Evolutionary conservation across 2,329 filamentous ascomycete species (phyloP).

Genomic region (Sporothrix globosa): DNA sequence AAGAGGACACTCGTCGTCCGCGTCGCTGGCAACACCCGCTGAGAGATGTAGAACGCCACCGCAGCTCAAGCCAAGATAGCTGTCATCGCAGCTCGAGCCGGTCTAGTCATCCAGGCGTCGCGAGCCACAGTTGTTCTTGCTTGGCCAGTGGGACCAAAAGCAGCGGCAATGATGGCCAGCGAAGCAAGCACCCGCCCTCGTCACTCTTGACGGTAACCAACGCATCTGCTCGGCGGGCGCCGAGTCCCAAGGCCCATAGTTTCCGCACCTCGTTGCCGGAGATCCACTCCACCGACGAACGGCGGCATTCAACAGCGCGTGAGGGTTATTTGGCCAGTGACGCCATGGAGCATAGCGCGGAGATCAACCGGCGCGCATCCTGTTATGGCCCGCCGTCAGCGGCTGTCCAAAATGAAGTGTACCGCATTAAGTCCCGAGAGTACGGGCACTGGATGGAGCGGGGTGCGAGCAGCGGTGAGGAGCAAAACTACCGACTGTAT

Average conservation of each 20-base stretch:
- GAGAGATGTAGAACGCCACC: not conserved
- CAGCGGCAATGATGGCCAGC: not conserved
- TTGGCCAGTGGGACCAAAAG: not conserved
- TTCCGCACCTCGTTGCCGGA: slow-evolving; percentile 15
- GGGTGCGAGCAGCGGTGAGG: slow-evolving; percentile 19
- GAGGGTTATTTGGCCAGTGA: not conserved
- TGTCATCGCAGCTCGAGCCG: slow-evolving; percentile 11
- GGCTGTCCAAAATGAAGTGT: not conserved
- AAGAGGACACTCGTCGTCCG: not conserved
- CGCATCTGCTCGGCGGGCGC: not conserved
- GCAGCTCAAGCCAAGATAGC: not conserved
- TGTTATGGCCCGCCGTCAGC: not conserved
- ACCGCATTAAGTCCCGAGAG: not conserved
- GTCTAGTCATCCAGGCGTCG: not conserved
- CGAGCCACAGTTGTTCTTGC: not conserved
- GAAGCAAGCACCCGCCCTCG: slow-evolving; percentile 12
- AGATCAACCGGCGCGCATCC: not conserved
- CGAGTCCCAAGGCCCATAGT: not conserved
- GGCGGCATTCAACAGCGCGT: not conserved
- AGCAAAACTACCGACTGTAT: slow-evolving; percentile 21
- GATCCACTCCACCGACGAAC: not conserved
- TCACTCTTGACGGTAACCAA: not conserved
- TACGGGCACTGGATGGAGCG: not conserved
- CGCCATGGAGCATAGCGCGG: slow-evolving; percentile 6
- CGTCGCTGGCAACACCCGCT: not conserved